phyloP scores from a whole-genome alignment of 176 grass and related monocot genomes.

The Thalia dealbata region DNA sequence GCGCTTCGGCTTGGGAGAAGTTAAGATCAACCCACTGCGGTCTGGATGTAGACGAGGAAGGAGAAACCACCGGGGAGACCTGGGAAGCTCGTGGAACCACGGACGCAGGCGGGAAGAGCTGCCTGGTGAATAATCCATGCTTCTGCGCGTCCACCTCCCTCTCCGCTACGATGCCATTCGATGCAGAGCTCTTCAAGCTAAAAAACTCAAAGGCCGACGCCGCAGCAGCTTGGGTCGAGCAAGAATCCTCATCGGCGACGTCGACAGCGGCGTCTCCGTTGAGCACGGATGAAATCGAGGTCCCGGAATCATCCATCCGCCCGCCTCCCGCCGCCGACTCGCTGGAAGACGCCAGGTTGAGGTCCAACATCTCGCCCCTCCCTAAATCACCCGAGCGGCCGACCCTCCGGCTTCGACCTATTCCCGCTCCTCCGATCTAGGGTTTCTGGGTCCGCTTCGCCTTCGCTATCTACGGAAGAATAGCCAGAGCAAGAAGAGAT shows the following conservation, averaged over 20 bases:
- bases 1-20: background rate
- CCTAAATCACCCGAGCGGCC: background rate
- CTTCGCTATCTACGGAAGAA: slow-evolving; percentile 9
- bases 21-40: background rate
- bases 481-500: slow-evolving; percentile 12
- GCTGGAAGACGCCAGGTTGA: slow-evolving; percentile 11
- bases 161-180: background rate
- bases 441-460: background rate
- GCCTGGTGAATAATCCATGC: slow-evolving; percentile 2
- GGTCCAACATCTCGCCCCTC: slow-evolving; percentile 9
- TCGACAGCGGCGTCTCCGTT: background rate
- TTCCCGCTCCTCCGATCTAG: background rate
- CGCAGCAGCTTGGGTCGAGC: background rate
- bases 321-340: background rate
- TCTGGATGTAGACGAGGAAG: slow-evolving; percentile 3
- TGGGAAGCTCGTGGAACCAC: background rate
- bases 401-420: background rate
- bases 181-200: slow-evolving; percentile 1
- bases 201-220: background rate
- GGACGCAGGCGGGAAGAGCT: slow-evolving; percentile 1
- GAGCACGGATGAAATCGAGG: slow-evolving; percentile 3
- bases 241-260: background rate
- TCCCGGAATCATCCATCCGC: background rate
- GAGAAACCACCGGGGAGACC: background rate
- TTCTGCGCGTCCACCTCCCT: background rate